Evolutionary conservation across 768 basidiomycete species (phyloP).

Genomic region (Mycena albidolilacea): DNA sequence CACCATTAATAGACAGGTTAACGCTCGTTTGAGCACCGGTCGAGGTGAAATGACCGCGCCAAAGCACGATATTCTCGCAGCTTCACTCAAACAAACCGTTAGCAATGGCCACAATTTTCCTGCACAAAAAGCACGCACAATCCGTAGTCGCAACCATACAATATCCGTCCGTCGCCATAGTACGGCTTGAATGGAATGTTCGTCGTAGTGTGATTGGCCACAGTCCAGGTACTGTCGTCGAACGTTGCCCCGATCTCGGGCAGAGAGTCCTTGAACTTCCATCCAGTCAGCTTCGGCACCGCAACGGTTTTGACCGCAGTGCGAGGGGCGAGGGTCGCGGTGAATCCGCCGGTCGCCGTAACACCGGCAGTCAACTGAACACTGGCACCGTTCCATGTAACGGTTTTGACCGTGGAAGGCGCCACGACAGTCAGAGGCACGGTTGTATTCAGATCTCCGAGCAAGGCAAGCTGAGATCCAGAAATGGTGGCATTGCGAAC

Average conservation of each 20-base stretch:
- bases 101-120: slow-evolving; percentile 16
- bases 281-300: slow-evolving; percentile 69
- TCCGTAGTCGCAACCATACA: slow-evolving; percentile 91
- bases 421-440: slow-evolving; percentile 76
- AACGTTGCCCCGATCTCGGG: slow-evolving; percentile 76
- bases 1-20: slow-evolving; percentile 86
- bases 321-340: slow-evolving; percentile 59
- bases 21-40: slow-evolving; percentile 73
- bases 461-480: slow-evolving; percentile 67
- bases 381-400: slow-evolving; percentile 82
- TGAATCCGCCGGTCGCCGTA: slow-evolving; percentile 62
- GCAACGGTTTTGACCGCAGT: slow-evolving; percentile 49
- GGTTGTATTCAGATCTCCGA: slow-evolving; percentile 77
- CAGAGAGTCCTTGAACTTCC: slow-evolving; percentile 83
- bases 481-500: slow-evolving; percentile 69
- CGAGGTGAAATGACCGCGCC: slow-evolving; percentile 85
- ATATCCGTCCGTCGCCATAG: slow-evolving; percentile 82
- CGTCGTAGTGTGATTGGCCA: slow-evolving; percentile 80
- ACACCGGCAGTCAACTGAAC: slow-evolving; percentile 48
- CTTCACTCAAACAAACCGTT: slow-evolving; percentile 51
- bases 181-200: slow-evolving; percentile 79
- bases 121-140: slow-evolving; percentile 66
- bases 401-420: slow-evolving; percentile 62
- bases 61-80: slow-evolving; percentile 87
- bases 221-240: slow-evolving; percentile 75